Conservation (phyloP, 169 alveolate genomes). For the Babesia microti region DNA sequence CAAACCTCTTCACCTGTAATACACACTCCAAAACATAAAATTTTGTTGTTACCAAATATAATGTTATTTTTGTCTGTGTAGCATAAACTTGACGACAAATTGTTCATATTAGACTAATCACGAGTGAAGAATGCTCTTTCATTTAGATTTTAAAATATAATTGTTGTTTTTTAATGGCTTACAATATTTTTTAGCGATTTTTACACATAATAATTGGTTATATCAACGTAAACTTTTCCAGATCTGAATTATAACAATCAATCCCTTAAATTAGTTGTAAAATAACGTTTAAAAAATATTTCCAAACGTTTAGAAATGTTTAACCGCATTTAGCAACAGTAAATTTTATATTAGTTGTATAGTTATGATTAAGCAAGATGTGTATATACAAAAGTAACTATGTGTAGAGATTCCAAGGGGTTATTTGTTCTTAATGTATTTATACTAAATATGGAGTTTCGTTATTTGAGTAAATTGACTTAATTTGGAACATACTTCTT, state of each 20-base stretch:
- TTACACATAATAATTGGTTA: too few species aligned
- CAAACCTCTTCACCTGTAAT: not conserved
- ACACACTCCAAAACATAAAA: not conserved
- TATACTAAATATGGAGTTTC: not conserved
- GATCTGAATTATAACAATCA: not conserved
- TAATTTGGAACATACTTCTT: not conserved
- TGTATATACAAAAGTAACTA: not conserved
- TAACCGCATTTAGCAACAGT: not conserved
- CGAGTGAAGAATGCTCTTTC: too few species aligned
- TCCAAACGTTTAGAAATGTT: not conserved
- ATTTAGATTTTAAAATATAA: too few species aligned
- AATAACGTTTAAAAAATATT: not conserved
- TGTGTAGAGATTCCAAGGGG: not conserved
- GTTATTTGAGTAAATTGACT: not conserved
- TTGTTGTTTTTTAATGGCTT: too few species aligned
- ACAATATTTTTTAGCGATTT: too few species aligned
- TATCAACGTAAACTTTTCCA: too few species aligned
- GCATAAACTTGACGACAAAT: not conserved
- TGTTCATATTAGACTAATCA: too few species aligned
- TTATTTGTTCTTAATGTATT: slow-evolving; percentile 1
- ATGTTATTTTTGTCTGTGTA: not conserved
- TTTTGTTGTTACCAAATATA: not conserved
- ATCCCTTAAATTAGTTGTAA: not conserved
- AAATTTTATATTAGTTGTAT: not conserved
- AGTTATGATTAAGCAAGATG: not conserved